phyloP scores from a whole-genome alignment of 768 basidiomycete genomes.

The Kwoniella botswanensis region DNA sequence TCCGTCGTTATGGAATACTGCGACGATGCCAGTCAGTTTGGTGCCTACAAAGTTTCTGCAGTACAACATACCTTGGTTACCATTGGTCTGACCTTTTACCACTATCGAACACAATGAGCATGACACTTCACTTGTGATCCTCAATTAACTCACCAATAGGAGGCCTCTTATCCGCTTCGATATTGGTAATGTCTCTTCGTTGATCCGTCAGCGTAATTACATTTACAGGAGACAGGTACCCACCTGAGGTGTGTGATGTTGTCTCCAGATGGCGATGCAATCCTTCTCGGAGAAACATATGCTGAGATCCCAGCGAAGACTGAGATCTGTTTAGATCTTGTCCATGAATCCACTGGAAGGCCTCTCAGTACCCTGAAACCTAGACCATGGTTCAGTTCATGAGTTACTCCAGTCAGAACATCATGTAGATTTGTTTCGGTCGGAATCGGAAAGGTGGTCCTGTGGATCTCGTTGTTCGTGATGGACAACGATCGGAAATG shows the following conservation, averaged over 20 bases:
- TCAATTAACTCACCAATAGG: slow-evolving; percentile 26
- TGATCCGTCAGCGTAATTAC: not conserved
- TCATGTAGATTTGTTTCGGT: slow-evolving; percentile 12
- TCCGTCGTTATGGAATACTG: slow-evolving; percentile 39
- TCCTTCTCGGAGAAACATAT: slow-evolving; percentile 25
- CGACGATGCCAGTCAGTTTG: not conserved
- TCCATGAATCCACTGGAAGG: slow-evolving; percentile 37
- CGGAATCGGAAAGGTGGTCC: slow-evolving; percentile 32
- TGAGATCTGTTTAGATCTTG: slow-evolving; percentile 26
- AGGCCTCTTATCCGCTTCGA: slow-evolving; percentile 36
- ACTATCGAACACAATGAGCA: slow-evolving; percentile 6
- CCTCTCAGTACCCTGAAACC: slow-evolving; percentile 39
- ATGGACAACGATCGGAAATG: slow-evolving; percentile 33
- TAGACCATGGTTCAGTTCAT: slow-evolving; percentile 37
- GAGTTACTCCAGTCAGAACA: slow-evolving; percentile 12
- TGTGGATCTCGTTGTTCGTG: slow-evolving; percentile 23
- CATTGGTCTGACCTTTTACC: slow-evolving; percentile 39
- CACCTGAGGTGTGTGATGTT: slow-evolving; percentile 37
- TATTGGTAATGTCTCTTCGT: slow-evolving; percentile 35
- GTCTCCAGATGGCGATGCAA: slow-evolving; percentile 12
- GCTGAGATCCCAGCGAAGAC: slow-evolving; percentile 38
- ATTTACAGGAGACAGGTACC: not conserved
- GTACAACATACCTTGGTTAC: slow-evolving; percentile 30
- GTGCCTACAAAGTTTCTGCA: not conserved
- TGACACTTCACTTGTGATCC: not conserved